Percentiles rank a stretch among this genome's conserved stretches.
These are phyloP conservation scores for Quercus bicolor DNA, from an alignment of 306 rosid genomes.

Conservation along the genomic window DNA sequence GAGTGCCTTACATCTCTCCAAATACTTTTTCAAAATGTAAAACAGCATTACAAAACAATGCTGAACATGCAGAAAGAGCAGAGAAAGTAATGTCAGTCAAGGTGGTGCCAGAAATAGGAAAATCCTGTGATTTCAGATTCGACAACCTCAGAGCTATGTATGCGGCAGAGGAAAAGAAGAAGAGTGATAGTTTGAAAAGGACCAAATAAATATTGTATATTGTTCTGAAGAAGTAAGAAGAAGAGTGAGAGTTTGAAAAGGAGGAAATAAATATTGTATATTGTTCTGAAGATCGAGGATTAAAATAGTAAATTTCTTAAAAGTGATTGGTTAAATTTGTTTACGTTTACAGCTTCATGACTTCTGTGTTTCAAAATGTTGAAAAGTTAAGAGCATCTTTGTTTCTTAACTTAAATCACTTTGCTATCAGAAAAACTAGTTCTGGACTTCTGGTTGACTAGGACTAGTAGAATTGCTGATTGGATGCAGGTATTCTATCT, in stretches of 20 bases:
- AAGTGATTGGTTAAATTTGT: background rate
- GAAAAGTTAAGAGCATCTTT: background rate
- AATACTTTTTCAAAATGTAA: too few relatives aligned
- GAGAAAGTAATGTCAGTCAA: background rate
- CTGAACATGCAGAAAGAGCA: background rate
- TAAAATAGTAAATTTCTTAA: background rate
- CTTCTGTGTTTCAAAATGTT: background rate
- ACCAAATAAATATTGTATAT: background rate
- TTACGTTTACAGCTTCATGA: background rate
- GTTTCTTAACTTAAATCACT: background rate
- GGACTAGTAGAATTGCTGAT: too few relatives aligned
- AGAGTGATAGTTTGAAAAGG: background rate
- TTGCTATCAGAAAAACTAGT: too few relatives aligned
- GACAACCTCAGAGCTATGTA: background rate
- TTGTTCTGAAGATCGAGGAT: background rate
- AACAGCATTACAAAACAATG: too few relatives aligned
- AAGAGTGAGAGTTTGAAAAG: background rate
- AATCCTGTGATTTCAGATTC: background rate
- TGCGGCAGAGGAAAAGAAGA: background rate
- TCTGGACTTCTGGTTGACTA: too few relatives aligned
- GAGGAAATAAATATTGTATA: background rate
- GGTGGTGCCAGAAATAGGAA: background rate
- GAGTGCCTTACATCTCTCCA: too few relatives aligned
- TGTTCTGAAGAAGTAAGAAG: background rate
- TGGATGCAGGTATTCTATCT: too few relatives aligned